phyloP scores from a whole-genome alignment of 2,329 filamentous ascomycete species.

The Penicillium sp. region DNA sequence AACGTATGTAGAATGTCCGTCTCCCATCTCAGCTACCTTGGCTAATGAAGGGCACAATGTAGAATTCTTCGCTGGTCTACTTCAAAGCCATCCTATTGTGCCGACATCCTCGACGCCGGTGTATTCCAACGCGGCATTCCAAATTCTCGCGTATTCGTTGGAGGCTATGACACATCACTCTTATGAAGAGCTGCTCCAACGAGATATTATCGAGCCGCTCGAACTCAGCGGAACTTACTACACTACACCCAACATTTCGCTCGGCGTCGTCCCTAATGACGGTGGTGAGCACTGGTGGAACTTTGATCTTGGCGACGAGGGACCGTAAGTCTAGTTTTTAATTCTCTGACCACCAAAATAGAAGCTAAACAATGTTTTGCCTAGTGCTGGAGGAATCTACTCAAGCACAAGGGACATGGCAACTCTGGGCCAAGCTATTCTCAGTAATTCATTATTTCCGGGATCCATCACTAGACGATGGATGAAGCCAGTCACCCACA shows the following conservation, averaged over 20 bases:
- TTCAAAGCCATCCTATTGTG: slow-evolving; percentile 34
- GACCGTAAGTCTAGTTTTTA: slow-evolving; percentile 36
- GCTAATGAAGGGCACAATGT: not conserved
- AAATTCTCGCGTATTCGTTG: slow-evolving; percentile 40
- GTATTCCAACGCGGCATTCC: slow-evolving; percentile 42
- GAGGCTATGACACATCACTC: slow-evolving; percentile 43
- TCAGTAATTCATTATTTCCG: slow-evolving; percentile 2
- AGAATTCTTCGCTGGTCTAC: slow-evolving; percentile 41
- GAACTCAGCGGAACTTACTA: slow-evolving; percentile 39
- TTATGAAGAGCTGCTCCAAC: slow-evolving; percentile 37
- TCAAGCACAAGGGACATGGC: slow-evolving; percentile 47
- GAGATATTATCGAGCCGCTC: slow-evolving; percentile 42
- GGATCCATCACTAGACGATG: slow-evolving; percentile 1
- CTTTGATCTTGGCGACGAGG: slow-evolving; percentile 42
- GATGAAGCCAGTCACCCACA: slow-evolving; percentile 7
- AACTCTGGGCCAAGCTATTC: slow-evolving; percentile 6
- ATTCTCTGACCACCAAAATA: not conserved
- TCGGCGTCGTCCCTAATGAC: slow-evolving; percentile 38
- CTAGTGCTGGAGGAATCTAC: slow-evolving; percentile 48
- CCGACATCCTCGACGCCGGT: slow-evolving; percentile 33
- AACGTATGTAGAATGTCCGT: slow-evolving; percentile 5
- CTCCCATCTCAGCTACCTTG: not conserved
- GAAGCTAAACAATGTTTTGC: not conserved
- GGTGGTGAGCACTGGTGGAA: slow-evolving; percentile 36
- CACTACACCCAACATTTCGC: slow-evolving; percentile 16